A percentile compares a stretch with the other conserved stretches of the same genome.
These are phyloP conservation scores for Penicillium sp. DNA, from an alignment of 2,329 filamentous ascomycete genomes.

Conservation along the genomic window DNA sequence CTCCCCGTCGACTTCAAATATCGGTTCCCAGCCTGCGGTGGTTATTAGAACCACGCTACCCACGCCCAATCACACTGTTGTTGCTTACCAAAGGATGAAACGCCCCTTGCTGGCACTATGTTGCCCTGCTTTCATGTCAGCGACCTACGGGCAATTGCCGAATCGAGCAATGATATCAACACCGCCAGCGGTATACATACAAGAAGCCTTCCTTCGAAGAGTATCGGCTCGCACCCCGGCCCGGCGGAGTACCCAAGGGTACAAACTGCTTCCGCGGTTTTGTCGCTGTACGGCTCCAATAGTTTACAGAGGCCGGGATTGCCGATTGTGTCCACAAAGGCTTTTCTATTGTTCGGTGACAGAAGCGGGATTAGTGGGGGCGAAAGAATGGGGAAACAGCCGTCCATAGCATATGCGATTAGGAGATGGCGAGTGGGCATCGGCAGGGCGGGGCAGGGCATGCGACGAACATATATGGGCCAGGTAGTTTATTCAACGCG, in stretches of 20 bases:
- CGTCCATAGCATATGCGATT: too few relatives aligned
- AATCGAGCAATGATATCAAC: neutral
- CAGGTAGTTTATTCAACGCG: conserved; percentile 79
- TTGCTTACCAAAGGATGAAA: conserved; percentile 73
- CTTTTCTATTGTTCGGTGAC: conserved; percentile 65
- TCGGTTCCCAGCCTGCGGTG: conserved; percentile 78
- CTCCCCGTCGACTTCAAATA: conserved; percentile 83
- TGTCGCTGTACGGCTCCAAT: conserved; percentile 79
- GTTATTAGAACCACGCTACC: neutral
- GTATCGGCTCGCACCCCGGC: conserved; percentile 73
- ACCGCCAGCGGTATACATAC: conserved; percentile 10
- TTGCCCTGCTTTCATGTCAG: conserved; percentile 56
- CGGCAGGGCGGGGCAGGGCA: too few relatives aligned
- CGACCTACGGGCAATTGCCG: neutral
- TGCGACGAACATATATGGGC: conserved; percentile 78
- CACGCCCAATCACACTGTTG: neutral
- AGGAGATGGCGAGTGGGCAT: too few relatives aligned
- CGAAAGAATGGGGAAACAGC: too few relatives aligned
- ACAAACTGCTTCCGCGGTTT: conserved; percentile 84
- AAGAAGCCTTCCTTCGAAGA: conserved; percentile 72
- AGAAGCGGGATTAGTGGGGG: too few relatives aligned
- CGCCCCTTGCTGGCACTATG: conserved; percentile 77
- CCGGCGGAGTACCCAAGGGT: conserved; percentile 86
- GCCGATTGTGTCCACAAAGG: conserved; percentile 80
- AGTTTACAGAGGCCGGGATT: conserved; percentile 81